Base-by-base conservation (phyloP, 140 eudicot genomes). In the Cichorium intybus region DNA sequence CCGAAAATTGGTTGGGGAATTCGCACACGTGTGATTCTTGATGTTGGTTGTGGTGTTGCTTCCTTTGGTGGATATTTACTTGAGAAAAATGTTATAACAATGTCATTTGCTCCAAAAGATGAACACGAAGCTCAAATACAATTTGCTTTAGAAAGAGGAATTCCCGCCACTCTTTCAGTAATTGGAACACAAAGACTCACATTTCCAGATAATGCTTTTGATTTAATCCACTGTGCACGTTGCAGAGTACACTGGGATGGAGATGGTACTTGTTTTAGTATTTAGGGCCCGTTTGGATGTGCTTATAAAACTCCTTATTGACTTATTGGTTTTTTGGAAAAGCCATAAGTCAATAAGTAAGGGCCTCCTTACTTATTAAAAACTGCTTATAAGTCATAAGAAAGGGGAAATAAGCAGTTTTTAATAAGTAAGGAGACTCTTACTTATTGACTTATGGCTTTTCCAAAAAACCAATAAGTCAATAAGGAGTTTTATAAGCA, bases 1-100 rank as follows among this genome's bases (percentile, higher is more conserved):
- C 97, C 99, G 56, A 72, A 16, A 16, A 77, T 94, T 47, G 89
- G 83, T 56, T 94, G 97, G 97, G 99, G 97, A 41, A 87, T 86
- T 75, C 90, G 70, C 64, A 89, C 87, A 24, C 69, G 99, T 72
- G 97, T 89, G 63, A 75, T 94, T 66, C 78, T 94, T 67, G 99
- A 94, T 77, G 99, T 94, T 66, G 99, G 99, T 67, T 94, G 99
- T 71, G 99, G 99, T 51, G 99, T 94, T 81, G 99, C 99, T 70
- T 89, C 97, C 78, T 94, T 94, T 81, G 99, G 99, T 66, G 99
- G 99, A 17, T 70, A 84, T 80, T 86, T 94, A 70, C 76, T 94
- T 80, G 99, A 89, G 60, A 94, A 75, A 82, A 71, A 77, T 78
- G 97, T 94, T 56, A 73, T 94, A 41, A 94, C 99, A 20, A 89